These are phyloP conservation scores for Colletotrichum costaricense DNA, from an alignment of 2,329 filamentous ascomycete species.

Conservation along the genomic window DNA sequence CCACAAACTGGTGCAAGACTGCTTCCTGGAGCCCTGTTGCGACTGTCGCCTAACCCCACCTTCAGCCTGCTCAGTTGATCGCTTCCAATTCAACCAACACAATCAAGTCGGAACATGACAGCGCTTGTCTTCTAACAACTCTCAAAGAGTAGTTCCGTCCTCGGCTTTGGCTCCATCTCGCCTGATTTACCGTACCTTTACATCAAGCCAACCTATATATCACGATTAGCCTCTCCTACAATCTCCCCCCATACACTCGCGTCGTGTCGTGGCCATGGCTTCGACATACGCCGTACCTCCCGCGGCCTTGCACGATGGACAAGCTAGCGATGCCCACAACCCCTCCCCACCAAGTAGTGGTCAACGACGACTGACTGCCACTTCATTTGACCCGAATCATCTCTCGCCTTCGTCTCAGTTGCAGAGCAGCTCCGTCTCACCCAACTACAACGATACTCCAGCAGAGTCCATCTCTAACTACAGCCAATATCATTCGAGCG, in stretches of 20 bases:
- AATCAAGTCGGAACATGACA: constrained; percentile 25
- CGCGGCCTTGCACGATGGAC: constrained; percentile 52
- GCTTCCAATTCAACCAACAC: neutral
- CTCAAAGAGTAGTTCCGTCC: constrained; percentile 4
- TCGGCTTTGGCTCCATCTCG: constrained; percentile 7
- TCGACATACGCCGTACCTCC: constrained; percentile 55
- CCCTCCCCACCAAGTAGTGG: constrained; percentile 40
- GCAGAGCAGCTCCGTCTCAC: constrained; percentile 53
- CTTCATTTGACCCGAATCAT: constrained; percentile 50
- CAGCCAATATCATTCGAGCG: constrained; percentile 62
- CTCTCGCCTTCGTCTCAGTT: constrained; percentile 57
- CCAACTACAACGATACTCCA: constrained; percentile 51
- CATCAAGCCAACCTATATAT: neutral
- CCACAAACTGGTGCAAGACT: neutral
- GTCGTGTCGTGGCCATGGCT: constrained; percentile 52
- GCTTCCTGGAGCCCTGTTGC: neutral
- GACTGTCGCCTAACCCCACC: neutral
- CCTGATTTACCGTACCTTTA: neutral
- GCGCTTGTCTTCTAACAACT: constrained; percentile 3
- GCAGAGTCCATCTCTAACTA: constrained; percentile 60
- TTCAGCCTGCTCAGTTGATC: neutral
- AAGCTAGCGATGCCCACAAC: constrained; percentile 46
- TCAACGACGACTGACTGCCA: constrained; percentile 42
- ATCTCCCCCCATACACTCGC: neutral
- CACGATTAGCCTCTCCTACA: neutral